Conservation (phyloP, 768 basidiomycete genomes). For the Sporobolomyces pararoseus region DNA sequence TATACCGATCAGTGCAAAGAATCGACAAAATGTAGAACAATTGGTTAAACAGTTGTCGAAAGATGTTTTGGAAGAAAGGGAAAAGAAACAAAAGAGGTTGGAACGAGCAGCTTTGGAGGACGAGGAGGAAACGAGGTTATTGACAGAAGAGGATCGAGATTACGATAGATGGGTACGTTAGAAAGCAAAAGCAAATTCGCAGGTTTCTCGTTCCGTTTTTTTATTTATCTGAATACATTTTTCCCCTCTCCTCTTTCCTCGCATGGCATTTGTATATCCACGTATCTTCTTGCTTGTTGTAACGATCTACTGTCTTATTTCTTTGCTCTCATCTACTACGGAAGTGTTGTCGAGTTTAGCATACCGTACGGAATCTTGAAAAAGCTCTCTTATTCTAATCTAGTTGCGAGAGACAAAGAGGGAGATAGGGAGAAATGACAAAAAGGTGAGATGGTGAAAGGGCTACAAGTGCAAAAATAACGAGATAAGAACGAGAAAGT, state of each 20-base stretch:
- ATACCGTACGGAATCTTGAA: too few relatives aligned
- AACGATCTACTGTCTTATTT: not conserved
- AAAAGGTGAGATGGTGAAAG: too few relatives aligned
- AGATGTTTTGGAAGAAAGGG: constrained; percentile 73
- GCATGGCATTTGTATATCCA: not conserved
- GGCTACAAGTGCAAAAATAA: too few relatives aligned
- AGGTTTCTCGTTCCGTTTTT: not conserved
- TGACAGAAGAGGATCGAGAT: constrained; percentile 29
- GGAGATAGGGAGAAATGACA: too few relatives aligned
- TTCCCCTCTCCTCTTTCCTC: too few relatives aligned
- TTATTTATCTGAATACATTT: too few relatives aligned
- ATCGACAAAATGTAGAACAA: constrained; percentile 69
- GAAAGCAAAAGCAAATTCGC: not conserved
- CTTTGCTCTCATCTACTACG: too few relatives aligned
- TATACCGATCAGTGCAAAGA: constrained; percentile 80
- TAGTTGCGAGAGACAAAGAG: too few relatives aligned
- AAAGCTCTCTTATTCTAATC: too few relatives aligned
- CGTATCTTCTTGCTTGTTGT: constrained; percentile 8
- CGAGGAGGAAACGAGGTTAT: too few relatives aligned
- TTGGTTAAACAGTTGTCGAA: constrained; percentile 65
- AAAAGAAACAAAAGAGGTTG: constrained; percentile 70
- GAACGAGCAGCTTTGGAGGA: constrained; percentile 55
- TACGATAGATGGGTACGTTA: not conserved
- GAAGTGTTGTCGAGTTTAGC: too few relatives aligned
- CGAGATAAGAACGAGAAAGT: too few relatives aligned